Evolutionary conservation across 2,329 filamentous ascomycete species (phyloP).

Genomic region (Alternaria hordeiaustralica): DNA sequence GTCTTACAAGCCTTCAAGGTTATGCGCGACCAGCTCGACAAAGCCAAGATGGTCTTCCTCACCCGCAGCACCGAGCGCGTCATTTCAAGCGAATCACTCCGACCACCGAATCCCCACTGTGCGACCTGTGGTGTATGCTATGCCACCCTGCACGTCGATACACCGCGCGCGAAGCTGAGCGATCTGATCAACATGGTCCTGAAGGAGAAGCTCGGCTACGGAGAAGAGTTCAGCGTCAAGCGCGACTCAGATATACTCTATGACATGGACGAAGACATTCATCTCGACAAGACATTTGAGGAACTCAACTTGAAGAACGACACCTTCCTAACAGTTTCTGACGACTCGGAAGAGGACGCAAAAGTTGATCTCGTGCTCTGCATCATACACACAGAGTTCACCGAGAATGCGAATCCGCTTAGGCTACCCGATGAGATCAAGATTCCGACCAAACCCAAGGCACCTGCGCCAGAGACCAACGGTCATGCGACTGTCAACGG

Average conservation of each 20-base stretch:
- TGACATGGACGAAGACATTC: conserved; percentile 87
- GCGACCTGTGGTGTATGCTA: conserved; percentile 81
- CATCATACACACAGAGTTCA: conserved; percentile 62
- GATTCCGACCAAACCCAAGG: conserved; percentile 57
- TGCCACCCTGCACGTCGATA: conserved; percentile 70
- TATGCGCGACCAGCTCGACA: conserved; percentile 69
- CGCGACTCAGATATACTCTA: conserved; percentile 77
- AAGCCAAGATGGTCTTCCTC: conserved; percentile 85
- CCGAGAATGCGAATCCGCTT: conserved; percentile 61
- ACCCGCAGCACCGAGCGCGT: conserved; percentile 68
- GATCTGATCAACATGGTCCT: conserved; percentile 81
- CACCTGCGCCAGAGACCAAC: conserved; percentile 32
- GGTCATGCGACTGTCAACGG: conserved; percentile 32
- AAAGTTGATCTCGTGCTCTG: conserved; percentile 82
- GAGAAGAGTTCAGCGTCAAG: conserved; percentile 79
- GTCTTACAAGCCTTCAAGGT: conserved; percentile 94
- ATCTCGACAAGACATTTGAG: conserved; percentile 77
- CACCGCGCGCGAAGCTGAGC: conserved; percentile 74
- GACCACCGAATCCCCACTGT: conserved; percentile 78
- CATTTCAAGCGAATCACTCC: conserved; percentile 62
- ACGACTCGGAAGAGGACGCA: conserved; percentile 77
- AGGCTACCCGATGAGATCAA: conserved; percentile 55
- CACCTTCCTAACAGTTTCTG: conserved; percentile 82
- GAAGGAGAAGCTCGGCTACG: conserved; percentile 73
- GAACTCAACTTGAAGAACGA: conserved; percentile 78